phyloP scores from a whole-genome alignment of 495 filamentous ascomycete species.

The Aspergillus baeticus region DNA sequence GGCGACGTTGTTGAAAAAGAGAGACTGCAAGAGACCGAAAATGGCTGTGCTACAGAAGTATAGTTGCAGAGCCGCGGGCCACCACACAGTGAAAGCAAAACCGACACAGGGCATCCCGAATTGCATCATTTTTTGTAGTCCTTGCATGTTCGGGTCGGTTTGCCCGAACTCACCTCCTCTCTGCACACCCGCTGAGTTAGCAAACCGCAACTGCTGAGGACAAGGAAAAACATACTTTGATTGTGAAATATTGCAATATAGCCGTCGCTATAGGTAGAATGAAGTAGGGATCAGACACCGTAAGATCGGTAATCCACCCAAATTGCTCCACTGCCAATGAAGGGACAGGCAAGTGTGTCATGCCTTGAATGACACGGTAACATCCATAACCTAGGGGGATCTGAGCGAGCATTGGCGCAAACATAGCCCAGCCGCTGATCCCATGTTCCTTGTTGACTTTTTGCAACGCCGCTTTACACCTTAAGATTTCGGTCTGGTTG shows the following conservation, averaged over 20 bases:
- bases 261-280: slow-evolving; percentile 64
- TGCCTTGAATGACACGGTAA: slow-evolving; percentile 72
- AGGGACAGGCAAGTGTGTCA: slow-evolving; percentile 77
- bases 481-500: slow-evolving; percentile 44
- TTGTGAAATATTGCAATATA: slow-evolving; percentile 47
- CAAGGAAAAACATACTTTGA: slow-evolving; percentile 49
- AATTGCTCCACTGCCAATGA: slow-evolving; percentile 66
- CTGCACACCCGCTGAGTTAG: slow-evolving; percentile 26
- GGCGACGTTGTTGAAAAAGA: slow-evolving; percentile 38
- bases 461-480: slow-evolving; percentile 43
- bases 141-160: slow-evolving; percentile 18
- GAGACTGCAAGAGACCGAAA: slow-evolving; percentile 56
- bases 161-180: slow-evolving; percentile 52
- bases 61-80: slow-evolving; percentile 69
- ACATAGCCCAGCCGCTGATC: slow-evolving; percentile 49
- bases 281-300: slow-evolving; percentile 71
- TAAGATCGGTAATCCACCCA: slow-evolving; percentile 79
- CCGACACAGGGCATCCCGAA: slow-evolving; percentile 61
- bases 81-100: slow-evolving; percentile 58
- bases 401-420: slow-evolving; percentile 59
- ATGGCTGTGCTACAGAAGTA: slow-evolving; percentile 63
- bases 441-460: slow-evolving; percentile 51
- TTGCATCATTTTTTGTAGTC: slow-evolving; percentile 47
- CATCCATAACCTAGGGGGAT: slow-evolving; percentile 73
- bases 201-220: neutral